Evolutionary conservation across 129 eudicot genomes (phyloP).

Genomic region (Centrapalus pauciflorus): DNA sequence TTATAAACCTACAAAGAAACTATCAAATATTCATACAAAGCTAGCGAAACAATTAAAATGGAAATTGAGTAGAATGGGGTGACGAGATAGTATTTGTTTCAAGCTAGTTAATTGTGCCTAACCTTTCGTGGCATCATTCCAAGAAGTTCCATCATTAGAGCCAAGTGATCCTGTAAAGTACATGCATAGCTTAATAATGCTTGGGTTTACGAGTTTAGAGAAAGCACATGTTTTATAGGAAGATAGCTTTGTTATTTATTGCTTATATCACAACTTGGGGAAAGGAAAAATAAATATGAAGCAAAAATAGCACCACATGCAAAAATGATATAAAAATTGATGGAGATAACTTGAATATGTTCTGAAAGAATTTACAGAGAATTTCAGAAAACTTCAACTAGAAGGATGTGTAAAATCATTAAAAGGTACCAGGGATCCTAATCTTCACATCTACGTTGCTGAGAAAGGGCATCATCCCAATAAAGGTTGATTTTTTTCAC

Average conservation of each 20-base stretch:
- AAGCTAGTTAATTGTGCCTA: neutral
- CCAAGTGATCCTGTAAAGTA: constrained; percentile 70
- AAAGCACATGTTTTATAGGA: neutral
- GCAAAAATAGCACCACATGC: neutral
- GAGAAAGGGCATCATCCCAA: neutral
- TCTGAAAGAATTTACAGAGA: too few relatives aligned
- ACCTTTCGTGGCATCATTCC: constrained; percentile 97
- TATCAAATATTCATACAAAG: neutral
- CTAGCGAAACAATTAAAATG: neutral
- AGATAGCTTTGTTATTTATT: constrained; percentile 3
- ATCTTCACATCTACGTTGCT: neutral
- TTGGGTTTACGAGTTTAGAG: neutral
- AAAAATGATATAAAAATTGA: neutral
- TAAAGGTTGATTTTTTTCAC: neutral
- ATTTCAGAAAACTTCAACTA: too few relatives aligned
- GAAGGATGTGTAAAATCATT: neutral
- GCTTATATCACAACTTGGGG: neutral
- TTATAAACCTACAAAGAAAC: neutral
- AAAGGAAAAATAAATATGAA: neutral
- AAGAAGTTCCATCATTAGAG: constrained; percentile 91
- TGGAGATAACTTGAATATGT: neutral
- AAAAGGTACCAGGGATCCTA: neutral
- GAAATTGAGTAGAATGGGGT: neutral
- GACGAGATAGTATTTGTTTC: neutral
- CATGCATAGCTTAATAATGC: neutral